Evolutionary conservation across 352 stramenopile species (phyloP).

Genomic region (Pythium periplocum): DNA sequence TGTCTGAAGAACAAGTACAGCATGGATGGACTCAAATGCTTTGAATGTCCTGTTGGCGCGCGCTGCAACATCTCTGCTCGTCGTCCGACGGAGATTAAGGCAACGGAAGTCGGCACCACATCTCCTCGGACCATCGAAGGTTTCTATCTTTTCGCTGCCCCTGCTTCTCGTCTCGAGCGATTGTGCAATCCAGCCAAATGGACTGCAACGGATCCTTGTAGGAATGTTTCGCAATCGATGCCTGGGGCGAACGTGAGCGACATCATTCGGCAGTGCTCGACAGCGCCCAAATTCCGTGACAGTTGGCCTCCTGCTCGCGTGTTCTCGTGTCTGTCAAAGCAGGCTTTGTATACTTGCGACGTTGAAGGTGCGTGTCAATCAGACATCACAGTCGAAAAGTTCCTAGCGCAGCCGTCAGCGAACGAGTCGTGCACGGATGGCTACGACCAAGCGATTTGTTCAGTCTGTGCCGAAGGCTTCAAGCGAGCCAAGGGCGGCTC

Average conservation of each 20-base stretch:
- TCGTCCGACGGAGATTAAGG: slow-evolving; percentile 42
- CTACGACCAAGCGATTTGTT: slow-evolving; percentile 65
- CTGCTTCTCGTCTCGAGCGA: slow-evolving; percentile 29
- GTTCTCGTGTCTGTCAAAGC: slow-evolving; percentile 51
- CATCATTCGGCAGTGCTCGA: slow-evolving; percentile 39
- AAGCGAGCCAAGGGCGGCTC: slow-evolving; percentile 52
- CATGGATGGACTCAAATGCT: slow-evolving; percentile 53
- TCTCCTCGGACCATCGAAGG: slow-evolving; percentile 50
- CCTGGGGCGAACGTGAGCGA: slow-evolving; percentile 17
- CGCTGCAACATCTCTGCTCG: slow-evolving; percentile 47
- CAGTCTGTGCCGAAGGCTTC: slow-evolving; percentile 47
- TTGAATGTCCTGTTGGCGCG: slow-evolving; percentile 40
- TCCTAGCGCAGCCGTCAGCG: slow-evolving; percentile 6
- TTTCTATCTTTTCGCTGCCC: slow-evolving; percentile 50
- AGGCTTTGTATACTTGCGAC: slow-evolving; percentile 64
- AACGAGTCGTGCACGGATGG: slow-evolving; percentile 36
- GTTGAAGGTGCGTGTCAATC: slow-evolving; percentile 42
- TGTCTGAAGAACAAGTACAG: slow-evolving; percentile 55
- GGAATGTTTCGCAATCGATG: slow-evolving; percentile 16
- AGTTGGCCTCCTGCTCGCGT: slow-evolving; percentile 51
- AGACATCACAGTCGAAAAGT: slow-evolving; percentile 37
- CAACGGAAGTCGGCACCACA: slow-evolving; percentile 34
- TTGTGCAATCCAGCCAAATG: slow-evolving; percentile 33
- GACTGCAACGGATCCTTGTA: slow-evolving; percentile 47
- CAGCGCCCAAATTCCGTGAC: slow-evolving; percentile 29